Evolutionary conservation across 306 rosid species (phyloP).

Genomic region (Dryas alaskensis): DNA sequence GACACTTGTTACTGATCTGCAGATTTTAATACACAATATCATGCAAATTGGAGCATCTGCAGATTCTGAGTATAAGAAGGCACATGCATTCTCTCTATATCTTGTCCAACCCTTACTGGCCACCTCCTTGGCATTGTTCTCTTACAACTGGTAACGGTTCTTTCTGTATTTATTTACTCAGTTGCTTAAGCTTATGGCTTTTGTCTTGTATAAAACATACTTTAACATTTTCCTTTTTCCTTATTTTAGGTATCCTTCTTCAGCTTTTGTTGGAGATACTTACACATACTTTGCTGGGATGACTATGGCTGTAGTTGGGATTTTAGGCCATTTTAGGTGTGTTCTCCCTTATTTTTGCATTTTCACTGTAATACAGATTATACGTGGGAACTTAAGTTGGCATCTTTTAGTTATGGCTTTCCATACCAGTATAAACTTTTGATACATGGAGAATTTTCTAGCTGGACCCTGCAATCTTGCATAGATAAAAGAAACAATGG

Average conservation of each 20-base stretch:
- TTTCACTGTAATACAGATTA: neutral
- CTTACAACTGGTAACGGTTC: constrained; percentile 65
- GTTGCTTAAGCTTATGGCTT: constrained; percentile 14
- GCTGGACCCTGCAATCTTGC: neutral
- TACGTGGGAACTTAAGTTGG: neutral
- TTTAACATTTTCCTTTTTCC: constrained; percentile 24
- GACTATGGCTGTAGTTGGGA: constrained; percentile 97
- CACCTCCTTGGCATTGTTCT: constrained; percentile 67
- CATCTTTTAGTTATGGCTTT: neutral
- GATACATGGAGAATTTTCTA: neutral
- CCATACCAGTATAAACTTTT: neutral
- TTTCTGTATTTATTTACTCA: neutral
- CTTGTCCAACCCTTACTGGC: constrained; percentile 79
- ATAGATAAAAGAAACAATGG: neutral
- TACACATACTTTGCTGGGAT: constrained; percentile 97
- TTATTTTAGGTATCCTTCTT: constrained; percentile 81
- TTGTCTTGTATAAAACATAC: constrained; percentile 21
- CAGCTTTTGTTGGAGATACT: constrained; percentile 96
- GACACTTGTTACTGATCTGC: constrained; percentile 31
- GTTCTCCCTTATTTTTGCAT: constrained; percentile 6
- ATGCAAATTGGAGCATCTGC: constrained; percentile 83
- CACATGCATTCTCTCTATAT: constrained; percentile 80
- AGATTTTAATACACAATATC: constrained; percentile 73
- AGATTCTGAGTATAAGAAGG: constrained; percentile 75
- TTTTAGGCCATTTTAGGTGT: constrained; percentile 93